Conservation (phyloP, 345 rosid genomes). For the Angophora floribunda region DNA sequence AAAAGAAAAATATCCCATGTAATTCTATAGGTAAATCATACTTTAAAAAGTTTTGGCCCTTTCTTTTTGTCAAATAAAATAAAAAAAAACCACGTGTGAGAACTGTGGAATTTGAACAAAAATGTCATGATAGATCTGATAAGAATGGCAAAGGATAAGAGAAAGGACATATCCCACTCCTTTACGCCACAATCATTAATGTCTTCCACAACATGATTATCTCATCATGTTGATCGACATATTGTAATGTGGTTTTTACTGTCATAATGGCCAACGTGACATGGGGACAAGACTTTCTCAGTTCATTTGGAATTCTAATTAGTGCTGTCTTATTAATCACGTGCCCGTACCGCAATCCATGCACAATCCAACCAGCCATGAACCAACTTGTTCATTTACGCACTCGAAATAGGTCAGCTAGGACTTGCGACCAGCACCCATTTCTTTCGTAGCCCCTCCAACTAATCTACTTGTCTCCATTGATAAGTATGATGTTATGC, state of each 20-base stretch:
- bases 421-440: neutral
- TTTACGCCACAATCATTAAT: neutral
- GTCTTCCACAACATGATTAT: neutral
- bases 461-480: neutral
- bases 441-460: neutral
- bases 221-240: neutral
- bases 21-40: neutral
- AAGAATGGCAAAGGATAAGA: neutral
- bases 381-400: neutral
- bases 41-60: neutral
- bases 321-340: neutral
- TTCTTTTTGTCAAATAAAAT: neutral
- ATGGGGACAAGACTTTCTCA: neutral
- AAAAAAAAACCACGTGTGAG: too few relatives aligned
- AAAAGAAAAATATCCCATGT: neutral
- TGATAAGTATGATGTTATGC: neutral
- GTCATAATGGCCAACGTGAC: neutral
- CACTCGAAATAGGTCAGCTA: neutral
- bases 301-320: neutral
- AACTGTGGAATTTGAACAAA: neutral
- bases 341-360: neutral
- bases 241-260: neutral
- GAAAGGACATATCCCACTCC: neutral
- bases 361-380: neutral
- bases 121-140: neutral